Evolutionary conservation across 805 yeast genomes (phyloP).

Genomic region (Candida namnaoensis): DNA sequence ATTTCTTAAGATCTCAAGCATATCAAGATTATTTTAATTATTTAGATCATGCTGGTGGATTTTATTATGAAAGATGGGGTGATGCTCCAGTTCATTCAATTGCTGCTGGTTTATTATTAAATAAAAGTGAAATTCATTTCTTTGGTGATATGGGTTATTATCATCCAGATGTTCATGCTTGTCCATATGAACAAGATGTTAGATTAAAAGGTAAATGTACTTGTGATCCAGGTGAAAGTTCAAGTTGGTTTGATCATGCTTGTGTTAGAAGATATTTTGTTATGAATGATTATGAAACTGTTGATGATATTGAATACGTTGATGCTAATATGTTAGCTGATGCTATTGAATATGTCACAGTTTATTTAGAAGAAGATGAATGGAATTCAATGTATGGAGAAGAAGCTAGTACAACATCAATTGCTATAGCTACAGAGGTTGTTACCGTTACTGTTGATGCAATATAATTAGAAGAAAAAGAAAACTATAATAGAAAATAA

Average conservation of each 20-base stretch:
- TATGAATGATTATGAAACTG: constrained; percentile 30
- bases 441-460: too few species aligned
- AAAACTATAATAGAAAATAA: too few species aligned
- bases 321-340: background rate
- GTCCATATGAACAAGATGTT: constrained; percentile 58
- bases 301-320: constrained; percentile 14
- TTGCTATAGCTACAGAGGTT: too few species aligned
- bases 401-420: too few species aligned
- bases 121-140: constrained; percentile 55
- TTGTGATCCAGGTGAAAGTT: constrained; percentile 61
- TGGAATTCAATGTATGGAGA: too few species aligned
- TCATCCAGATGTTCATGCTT: constrained; percentile 63
- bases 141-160: constrained; percentile 73
- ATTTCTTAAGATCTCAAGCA: constrained; percentile 65
- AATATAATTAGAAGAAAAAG: too few species aligned
- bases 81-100: constrained; percentile 82
- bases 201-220: constrained; percentile 55
- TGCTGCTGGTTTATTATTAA: constrained; percentile 65
- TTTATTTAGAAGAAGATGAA: background rate
- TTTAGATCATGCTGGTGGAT: constrained; percentile 71
- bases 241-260: constrained; percentile 58
- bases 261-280: constrained; percentile 55
- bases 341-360: background rate
- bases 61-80: constrained; percentile 88
- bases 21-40: constrained; percentile 61